Conservation (phyloP, 441 rosid genomes). For the Brassica hybrid region DNA sequence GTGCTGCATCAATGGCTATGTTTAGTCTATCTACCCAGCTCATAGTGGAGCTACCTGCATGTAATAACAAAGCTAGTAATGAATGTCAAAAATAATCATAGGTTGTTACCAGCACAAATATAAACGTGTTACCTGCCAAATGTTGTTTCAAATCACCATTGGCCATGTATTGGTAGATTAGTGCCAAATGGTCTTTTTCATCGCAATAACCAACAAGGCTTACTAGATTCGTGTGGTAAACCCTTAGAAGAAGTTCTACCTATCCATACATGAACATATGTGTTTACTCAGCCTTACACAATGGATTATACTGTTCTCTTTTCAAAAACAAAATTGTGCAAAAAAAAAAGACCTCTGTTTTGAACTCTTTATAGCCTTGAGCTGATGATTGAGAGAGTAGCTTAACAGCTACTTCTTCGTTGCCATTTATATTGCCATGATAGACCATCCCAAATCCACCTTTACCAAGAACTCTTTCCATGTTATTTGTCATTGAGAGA, state of each 20-base stretch:
- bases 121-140: conserved; percentile 48
- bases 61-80: background rate
- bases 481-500: conserved; percentile 45
- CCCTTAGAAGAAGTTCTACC: conserved; percentile 52
- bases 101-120: background rate
- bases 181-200: conserved; percentile 43
- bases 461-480: conserved; percentile 42
- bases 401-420: conserved; percentile 51
- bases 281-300: conserved; percentile 4
- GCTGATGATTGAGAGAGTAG: conserved; percentile 48
- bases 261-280: conserved; percentile 16
- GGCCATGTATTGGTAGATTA: conserved; percentile 53
- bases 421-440: conserved; percentile 42
- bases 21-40: conserved; percentile 55
- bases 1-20: conserved; percentile 62
- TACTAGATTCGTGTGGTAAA: conserved; percentile 48
- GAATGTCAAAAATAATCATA: background rate
- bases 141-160: conserved; percentile 47
- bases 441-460: conserved; percentile 58
- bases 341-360: conserved; percentile 43
- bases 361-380: conserved; percentile 52
- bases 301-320: conserved; percentile 20
- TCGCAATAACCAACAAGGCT: conserved; percentile 52
- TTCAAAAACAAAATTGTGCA: background rate
- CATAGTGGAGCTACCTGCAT: conserved; percentile 34